Percentiles rank a stretch among this genome's conserved stretches.
Conservation (phyloP, 768 basidiomycete genomes). For the Phaeotremella skinneri region DNA sequence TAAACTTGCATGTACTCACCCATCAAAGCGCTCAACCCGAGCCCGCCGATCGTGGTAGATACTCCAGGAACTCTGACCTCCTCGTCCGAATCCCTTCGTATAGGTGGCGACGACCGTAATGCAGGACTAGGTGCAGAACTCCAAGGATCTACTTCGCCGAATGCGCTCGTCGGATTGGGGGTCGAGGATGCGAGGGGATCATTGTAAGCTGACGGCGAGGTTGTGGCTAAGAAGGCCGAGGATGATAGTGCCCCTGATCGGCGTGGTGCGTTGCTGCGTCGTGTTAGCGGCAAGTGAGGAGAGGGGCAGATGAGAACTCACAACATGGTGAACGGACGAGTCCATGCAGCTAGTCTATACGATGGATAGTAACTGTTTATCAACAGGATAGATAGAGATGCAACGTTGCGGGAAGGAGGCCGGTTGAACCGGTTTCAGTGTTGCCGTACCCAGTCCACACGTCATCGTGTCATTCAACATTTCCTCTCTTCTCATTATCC, state of each 20-base stretch:
- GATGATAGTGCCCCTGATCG: constrained; percentile 26
- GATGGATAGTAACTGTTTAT: too few species aligned
- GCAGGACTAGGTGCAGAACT: constrained; percentile 46
- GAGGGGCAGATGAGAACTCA: too few species aligned
- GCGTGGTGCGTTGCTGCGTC: constrained; percentile 42
- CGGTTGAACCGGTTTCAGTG: too few species aligned
- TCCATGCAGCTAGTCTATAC: too few species aligned
- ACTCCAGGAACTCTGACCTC: constrained; percentile 1
- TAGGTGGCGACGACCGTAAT: constrained; percentile 30
- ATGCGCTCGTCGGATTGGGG: constrained; percentile 22
- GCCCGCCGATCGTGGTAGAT: neutral
- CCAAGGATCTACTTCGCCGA: constrained; percentile 52
- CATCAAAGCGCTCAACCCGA: constrained; percentile 21
- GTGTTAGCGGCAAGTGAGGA: too few species aligned
- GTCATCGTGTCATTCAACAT: too few species aligned
- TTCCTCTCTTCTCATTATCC: too few species aligned
- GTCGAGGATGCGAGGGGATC: constrained; percentile 41
- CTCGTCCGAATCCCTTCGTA: constrained; percentile 15
- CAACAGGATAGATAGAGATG: too few species aligned
- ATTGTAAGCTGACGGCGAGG: constrained; percentile 17
- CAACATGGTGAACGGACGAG: too few species aligned
- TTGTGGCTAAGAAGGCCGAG: constrained; percentile 28
- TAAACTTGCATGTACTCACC: constrained; percentile 10
- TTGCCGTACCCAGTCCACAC: too few species aligned
- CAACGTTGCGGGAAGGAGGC: too few species aligned